Percentiles rank a stretch among this genome's conserved stretches.
These are phyloP conservation scores for Solanum chiquidenum DNA, from an alignment of 257 asterid genomes.

Conservation along the genomic window DNA sequence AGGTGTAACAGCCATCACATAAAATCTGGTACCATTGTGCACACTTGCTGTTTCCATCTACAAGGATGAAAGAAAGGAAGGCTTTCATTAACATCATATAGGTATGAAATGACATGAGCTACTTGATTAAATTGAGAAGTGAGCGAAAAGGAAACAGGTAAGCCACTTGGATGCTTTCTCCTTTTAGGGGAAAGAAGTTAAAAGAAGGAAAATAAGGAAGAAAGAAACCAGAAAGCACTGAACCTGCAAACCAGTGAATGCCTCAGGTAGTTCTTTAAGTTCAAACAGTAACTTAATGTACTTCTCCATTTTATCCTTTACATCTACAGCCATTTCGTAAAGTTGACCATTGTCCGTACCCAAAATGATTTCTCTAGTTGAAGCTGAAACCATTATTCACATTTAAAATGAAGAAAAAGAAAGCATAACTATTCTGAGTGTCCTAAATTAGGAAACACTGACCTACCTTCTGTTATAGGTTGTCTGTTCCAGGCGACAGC, in stretches of 20 bases:
- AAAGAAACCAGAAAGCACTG: neutral
- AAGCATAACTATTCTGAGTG: neutral
- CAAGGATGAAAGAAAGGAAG: constrained; percentile 5
- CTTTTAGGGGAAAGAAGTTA: neutral
- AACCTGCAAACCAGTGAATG: constrained; percentile 93
- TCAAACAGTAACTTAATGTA: constrained; percentile 69
- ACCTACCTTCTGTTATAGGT: constrained; percentile 73
- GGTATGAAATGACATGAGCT: neutral
- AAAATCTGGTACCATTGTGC: constrained; percentile 59
- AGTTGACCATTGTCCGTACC: constrained; percentile 90
- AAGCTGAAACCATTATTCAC: constrained; percentile 39
- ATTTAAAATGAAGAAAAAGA: neutral
- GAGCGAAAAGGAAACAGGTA: neutral
- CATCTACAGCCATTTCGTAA: constrained; percentile 77
- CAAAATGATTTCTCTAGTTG: constrained; percentile 84
- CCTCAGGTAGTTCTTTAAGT: constrained; percentile 82
- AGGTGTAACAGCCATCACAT: constrained; percentile 98
- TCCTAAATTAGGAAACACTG: neutral
- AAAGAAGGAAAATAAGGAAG: neutral
- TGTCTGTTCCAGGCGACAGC: constrained; percentile 91
- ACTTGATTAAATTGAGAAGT: neutral
- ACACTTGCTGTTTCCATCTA: constrained; percentile 85
- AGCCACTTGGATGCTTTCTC: neutral
- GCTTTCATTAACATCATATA: neutral
- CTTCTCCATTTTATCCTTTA: constrained; percentile 96